A percentile compares a stretch with the other conserved stretches of the same genome.
Conservation (phyloP, 768 basidiomycete genomes). For the Leccinum uliginosum region DNA sequence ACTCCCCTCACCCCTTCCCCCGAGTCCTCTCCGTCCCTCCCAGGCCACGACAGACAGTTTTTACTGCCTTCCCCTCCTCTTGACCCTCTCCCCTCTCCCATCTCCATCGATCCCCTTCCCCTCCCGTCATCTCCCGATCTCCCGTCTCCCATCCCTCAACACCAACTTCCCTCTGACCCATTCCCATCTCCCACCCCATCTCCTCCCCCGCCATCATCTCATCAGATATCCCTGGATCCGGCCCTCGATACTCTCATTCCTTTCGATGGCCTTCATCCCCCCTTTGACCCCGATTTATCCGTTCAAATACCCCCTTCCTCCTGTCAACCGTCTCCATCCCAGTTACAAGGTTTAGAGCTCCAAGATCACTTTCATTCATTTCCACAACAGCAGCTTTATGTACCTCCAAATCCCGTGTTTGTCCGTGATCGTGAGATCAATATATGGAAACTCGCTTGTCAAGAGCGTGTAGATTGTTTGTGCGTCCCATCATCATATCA, state of each 20-base stretch:
- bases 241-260: conserved; percentile 26
- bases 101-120: conserved; percentile 1
- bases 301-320: conserved; percentile 12
- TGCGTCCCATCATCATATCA: conserved; percentile 15
- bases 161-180: neutral
- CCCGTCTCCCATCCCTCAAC: neutral
- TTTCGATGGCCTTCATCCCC: conserved; percentile 20
- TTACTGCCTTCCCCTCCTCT: conserved; percentile 2
- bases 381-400: conserved; percentile 24
- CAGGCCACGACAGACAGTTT: conserved; percentile 25
- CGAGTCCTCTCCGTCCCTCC: conserved; percentile 19
- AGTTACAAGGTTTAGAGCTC: conserved; percentile 19
- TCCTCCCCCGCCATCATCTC: neutral
- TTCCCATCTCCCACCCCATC: neutral
- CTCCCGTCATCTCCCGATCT: neutral
- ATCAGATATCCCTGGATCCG: conserved; percentile 15
- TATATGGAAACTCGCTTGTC: conserved; percentile 33
- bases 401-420: conserved; percentile 25
- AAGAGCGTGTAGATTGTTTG: conserved; percentile 33
- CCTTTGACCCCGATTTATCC: conserved; percentile 18
- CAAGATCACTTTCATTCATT: conserved; percentile 25
- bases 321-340: conserved; percentile 11
- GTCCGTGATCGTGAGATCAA: conserved; percentile 33
- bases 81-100: conserved; percentile 5
- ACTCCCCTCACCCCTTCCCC: conserved; percentile 23